Conservation (phyloP, 2,329 filamentous ascomycete genomes). For the Colletotrichum aenigma region DNA sequence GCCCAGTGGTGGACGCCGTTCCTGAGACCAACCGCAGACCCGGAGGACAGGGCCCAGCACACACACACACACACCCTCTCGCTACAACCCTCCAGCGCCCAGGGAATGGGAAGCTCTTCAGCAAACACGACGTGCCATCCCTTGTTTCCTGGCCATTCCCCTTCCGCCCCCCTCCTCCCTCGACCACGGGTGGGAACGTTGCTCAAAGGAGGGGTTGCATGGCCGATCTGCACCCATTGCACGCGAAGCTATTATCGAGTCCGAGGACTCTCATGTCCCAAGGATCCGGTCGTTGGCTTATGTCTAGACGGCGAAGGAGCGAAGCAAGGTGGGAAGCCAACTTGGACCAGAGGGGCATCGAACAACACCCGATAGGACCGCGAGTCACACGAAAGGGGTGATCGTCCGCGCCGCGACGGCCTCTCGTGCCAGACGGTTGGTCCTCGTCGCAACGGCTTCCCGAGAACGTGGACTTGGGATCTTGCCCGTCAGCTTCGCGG, state of each 20-base stretch:
- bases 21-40: constrained; percentile 6
- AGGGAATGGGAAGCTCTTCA: constrained; percentile 18
- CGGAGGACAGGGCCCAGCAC: constrained; percentile 2
- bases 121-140: constrained; percentile 1
- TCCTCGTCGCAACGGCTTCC: not conserved
- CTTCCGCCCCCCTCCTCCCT: not conserved
- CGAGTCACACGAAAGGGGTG: not conserved
- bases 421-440: not conserved
- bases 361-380: constrained; percentile 8
- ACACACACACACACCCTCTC: not conserved
- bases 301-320: not conserved
- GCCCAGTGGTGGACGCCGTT: not conserved
- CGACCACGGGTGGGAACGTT: not conserved
- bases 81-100: constrained; percentile 1
- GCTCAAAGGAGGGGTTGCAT: constrained; percentile 18
- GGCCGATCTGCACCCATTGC: constrained; percentile 7
- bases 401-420: not conserved
- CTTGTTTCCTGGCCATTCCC: constrained; percentile 7
- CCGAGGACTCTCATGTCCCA: constrained; percentile 7
- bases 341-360: not conserved
- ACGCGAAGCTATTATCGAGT: constrained; percentile 11
- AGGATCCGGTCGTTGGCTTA: constrained; percentile 19
- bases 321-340: not conserved
- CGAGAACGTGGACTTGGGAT: constrained; percentile 22
- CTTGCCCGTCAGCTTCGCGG: not conserved